Percentiles rank a stretch among this genome's conserved stretches.
These are phyloP conservation scores for Sporothrix brunneoviolacea DNA, from an alignment of 2,329 filamentous ascomycete genomes.

Conservation along the genomic window DNA sequence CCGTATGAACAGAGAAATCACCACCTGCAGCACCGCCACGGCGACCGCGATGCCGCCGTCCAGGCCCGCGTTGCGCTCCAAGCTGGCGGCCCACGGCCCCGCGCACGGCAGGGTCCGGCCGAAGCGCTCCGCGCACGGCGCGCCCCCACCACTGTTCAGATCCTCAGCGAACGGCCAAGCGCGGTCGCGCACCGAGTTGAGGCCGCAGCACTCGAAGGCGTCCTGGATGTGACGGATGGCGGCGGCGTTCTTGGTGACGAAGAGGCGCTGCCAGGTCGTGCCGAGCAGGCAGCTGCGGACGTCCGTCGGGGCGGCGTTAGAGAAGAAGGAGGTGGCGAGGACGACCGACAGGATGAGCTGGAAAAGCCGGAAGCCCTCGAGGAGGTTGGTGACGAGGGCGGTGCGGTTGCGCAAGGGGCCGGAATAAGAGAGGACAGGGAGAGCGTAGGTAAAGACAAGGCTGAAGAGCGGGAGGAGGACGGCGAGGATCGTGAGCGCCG, in stretches of 20 bases:
- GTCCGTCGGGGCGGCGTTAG: conserved; percentile 28
- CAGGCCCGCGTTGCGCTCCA: conserved; percentile 47
- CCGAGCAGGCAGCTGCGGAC: conserved; percentile 47
- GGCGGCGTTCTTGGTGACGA: conserved; percentile 38
- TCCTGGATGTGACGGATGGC: conserved; percentile 58
- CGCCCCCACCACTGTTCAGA: conserved; percentile 16
- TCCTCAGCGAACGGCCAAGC: conserved; percentile 52
- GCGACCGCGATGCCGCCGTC: conserved; percentile 48
- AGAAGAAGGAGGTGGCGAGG: conserved; percentile 38
- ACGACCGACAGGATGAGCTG: conserved; percentile 32
- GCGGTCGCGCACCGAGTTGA: conserved; percentile 50
- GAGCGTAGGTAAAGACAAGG: conserved; percentile 7
- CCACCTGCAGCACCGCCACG: conserved; percentile 51
- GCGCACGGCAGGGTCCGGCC: conserved; percentile 42
- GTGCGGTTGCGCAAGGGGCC: neutral
- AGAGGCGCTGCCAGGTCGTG: conserved; percentile 50
- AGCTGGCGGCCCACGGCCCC: conserved; percentile 47
- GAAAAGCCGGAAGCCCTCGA: conserved; percentile 12
- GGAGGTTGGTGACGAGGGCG: neutral
- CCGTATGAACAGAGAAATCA: neutral
- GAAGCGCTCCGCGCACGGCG: conserved; percentile 38
- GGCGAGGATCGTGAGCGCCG: conserved; percentile 9
- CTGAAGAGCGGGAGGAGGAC: conserved; percentile 14
- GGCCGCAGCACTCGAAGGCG: conserved; percentile 58
- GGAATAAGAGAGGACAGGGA: conserved; percentile 13